phyloP scores from a whole-genome alignment of 2,329 filamentous ascomycete genomes.

The Microdochium paspali region DNA sequence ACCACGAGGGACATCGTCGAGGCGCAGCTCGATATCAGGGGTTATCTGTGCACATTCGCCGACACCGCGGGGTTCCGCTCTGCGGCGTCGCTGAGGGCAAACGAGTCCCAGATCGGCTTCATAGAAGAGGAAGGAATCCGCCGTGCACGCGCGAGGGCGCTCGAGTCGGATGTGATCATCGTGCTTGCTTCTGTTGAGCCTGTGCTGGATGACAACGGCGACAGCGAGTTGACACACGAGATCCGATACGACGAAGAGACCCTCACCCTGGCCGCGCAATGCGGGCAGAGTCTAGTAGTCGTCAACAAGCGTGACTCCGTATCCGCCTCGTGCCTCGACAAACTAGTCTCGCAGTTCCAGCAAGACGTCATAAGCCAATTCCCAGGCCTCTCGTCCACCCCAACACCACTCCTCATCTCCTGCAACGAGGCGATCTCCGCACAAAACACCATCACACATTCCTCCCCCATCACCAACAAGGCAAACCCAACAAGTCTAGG shows the following conservation, averaged over 20 bases:
- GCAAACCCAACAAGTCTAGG: conserved; percentile 4
- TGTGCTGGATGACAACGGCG: conserved; percentile 4
- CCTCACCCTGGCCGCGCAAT: conserved; percentile 38
- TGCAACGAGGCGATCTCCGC: conserved; percentile 49
- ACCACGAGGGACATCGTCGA: conserved; percentile 94
- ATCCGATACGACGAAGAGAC: conserved; percentile 48
- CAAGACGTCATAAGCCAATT: conserved; percentile 25
- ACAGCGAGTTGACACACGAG: conserved; percentile 18
- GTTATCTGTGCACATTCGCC: conserved; percentile 87
- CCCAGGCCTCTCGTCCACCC: conserved; percentile 24
- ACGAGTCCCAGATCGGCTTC: conserved; percentile 44
- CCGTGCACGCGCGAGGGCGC: conserved; percentile 70
- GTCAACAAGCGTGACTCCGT: conserved; percentile 55
- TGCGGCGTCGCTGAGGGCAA: conserved; percentile 9
- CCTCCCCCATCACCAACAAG: conserved; percentile 1
- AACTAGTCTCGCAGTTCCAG: conserved; percentile 31
- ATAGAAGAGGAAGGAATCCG: conserved; percentile 88
- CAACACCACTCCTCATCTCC: conserved; percentile 53
- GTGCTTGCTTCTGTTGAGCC: conserved; percentile 68
- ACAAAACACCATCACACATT: not conserved
- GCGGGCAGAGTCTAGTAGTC: conserved; percentile 40
- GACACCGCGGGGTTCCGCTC: conserved; percentile 85
- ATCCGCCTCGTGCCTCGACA: conserved; percentile 19
- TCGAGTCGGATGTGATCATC: conserved; percentile 77
- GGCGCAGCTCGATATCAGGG: conserved; percentile 78